These are phyloP conservation scores for Eruca vesicaria DNA, from an alignment of 441 rosid genomes.

Conservation along the genomic window DNA sequence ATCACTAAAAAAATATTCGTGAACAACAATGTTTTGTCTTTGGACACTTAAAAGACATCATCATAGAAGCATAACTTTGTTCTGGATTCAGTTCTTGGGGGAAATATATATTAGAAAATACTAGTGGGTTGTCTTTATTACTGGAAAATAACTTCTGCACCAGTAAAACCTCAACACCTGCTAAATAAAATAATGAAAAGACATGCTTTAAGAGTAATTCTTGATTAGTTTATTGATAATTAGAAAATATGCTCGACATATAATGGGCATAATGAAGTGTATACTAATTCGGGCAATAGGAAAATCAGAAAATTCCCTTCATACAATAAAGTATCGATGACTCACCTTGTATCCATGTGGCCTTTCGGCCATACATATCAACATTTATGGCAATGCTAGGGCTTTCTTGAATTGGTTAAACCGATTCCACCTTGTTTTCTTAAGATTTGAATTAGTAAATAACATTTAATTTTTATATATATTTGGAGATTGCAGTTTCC, in stretches of 20 bases:
- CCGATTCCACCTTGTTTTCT: not conserved
- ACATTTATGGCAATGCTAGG: slow-evolving; percentile 22
- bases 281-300: slow-evolving; percentile 47
- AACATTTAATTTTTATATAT: not conserved
- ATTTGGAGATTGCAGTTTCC: not conserved
- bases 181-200: slow-evolving; percentile 30
- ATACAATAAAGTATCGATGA: slow-evolving; percentile 30
- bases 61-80: slow-evolving; percentile 22
- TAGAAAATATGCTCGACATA: slow-evolving; percentile 23
- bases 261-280: slow-evolving; percentile 41
- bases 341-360: slow-evolving; percentile 28
- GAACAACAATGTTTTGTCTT: slow-evolving; percentile 31
- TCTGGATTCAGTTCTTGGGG: slow-evolving; percentile 26
- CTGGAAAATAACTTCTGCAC: slow-evolving; percentile 44
- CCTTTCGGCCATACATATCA: slow-evolving; percentile 27
- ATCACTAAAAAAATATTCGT: slow-evolving; percentile 28
- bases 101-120: slow-evolving; percentile 17
- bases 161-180: slow-evolving; percentile 48
- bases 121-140: slow-evolving; percentile 53
- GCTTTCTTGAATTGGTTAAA: slow-evolving; percentile 5
- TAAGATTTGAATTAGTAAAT: not conserved
- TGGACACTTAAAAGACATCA: slow-evolving; percentile 23
- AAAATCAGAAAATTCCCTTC: slow-evolving; percentile 27
- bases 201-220: slow-evolving; percentile 35
- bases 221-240: slow-evolving; percentile 21